Percentiles rank a stretch among this genome's conserved stretches.
Evolutionary conservation across 768 basidiomycete genomes (phyloP).

Genomic region (Boletus vinaceobasis): DNA sequence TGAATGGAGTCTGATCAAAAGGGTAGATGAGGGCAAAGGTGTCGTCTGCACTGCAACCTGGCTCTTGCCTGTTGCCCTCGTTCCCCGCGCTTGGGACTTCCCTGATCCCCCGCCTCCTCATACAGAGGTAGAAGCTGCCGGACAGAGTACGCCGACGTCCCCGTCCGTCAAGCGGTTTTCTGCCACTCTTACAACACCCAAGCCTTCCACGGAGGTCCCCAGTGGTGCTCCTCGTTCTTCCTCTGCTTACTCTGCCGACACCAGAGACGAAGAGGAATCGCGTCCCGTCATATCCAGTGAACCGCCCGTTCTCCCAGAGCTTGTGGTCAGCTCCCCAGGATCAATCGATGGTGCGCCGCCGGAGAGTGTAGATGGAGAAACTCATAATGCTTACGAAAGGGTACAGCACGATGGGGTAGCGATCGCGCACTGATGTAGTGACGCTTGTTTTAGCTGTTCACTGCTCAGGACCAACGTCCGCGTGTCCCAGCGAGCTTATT

Average conservation of each 20-base stretch:
- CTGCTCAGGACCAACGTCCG: not conserved
- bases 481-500: not conserved
- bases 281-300: conserved; percentile 26
- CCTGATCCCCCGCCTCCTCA: conserved; percentile 39
- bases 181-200: conserved; percentile 25
- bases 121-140: conserved; percentile 13
- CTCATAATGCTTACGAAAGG: conserved; percentile 14
- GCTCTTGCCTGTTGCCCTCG: conserved; percentile 78
- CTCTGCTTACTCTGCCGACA: conserved; percentile 29
- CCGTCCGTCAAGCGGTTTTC: conserved; percentile 24
- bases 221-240: conserved; percentile 22
- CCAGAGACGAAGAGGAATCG: conserved; percentile 25
- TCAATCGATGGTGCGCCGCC: conserved; percentile 29
- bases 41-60: conserved; percentile 92
- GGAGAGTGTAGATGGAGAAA: conserved; percentile 14
- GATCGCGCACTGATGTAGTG: conserved; percentile 14
- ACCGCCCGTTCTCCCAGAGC: conserved; percentile 33
- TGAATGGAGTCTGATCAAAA: conserved; percentile 65
- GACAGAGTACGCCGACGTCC: conserved; percentile 19
- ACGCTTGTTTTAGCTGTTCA: not conserved
- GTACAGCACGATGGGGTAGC: conserved; percentile 23
- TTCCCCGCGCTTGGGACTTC: conserved; percentile 81
- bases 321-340: conserved; percentile 33
- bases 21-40: conserved; percentile 64
- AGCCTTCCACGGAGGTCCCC: conserved; percentile 27